Base-by-base conservation (phyloP, 108 stramenopile genomes). In the Nannochloropsis gaditana region DNA sequence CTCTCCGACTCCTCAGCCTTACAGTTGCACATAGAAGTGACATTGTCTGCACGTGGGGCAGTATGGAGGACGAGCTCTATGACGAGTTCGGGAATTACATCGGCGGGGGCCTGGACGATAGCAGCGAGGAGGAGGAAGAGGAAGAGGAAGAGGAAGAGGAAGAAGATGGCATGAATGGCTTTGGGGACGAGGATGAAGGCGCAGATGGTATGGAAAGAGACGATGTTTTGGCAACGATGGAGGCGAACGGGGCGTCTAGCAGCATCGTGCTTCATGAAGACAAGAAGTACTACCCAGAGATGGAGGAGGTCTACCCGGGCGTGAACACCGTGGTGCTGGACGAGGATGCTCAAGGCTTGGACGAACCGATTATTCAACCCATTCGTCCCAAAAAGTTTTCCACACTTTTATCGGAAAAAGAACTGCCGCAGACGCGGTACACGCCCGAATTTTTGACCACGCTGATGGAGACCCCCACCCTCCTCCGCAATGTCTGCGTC, bases 51-150 rank as follows among this genome's bases (percentile, higher is more conserved):
- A 31, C 31, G 31, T 31, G 31, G 31, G 31, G 31, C 31, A 93
- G 87, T 88, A 87, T 92, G 83, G 94, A 96, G 84, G 93, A 93
- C 45, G 95, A 96, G 43, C 91, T 97, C 81, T 99, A 99, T 92
- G 99, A 99, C 87, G 99, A 99, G 93, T 99, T 99, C 87, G 99
- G 99, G 73, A 99, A 99, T 89, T 98, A 99, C 93, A 95, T 99
- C 87, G 99, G 99, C n/a, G 96, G 97, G 17, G 97, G 97, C 82
- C 89, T 96, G 59, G 97, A 96, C 84, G 89, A 87, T 79, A 90
- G 84, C 84, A 85, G 84, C 45, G 94, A 92, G 41, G 92, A 94
- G 43, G 91, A 89, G 9, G 86, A 87, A 3, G 90, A 90, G 9
- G 91, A 91, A 5, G 90, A 90, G 79, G 91, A 89, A 8, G 89